phyloP scores from a whole-genome alignment of 805 yeast genomes.

The Isabelozyma heimii region DNA sequence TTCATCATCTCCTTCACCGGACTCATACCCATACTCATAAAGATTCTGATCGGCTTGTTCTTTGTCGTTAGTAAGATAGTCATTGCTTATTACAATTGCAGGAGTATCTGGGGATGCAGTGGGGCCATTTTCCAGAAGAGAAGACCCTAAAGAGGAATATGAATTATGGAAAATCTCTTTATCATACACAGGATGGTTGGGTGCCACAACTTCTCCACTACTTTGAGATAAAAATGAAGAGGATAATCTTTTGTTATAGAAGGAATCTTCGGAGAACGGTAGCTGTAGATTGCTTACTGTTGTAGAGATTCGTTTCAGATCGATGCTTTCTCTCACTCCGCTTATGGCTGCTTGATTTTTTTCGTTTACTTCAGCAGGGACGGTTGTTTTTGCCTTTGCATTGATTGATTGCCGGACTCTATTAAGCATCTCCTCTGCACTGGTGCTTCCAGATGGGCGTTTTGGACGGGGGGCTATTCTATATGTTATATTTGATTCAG shows the following conservation, averaged over 20 bases:
- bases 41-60: neutral
- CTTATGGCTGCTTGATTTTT: conserved; percentile 22
- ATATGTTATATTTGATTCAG: neutral
- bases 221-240: conserved; percentile 1
- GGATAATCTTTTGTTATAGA: neutral
- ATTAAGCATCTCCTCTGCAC: conserved; percentile 30
- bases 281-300: neutral
- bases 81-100: neutral
- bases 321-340: conserved; percentile 36
- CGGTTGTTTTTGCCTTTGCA: conserved; percentile 19
- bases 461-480: neutral
- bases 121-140: conserved; percentile 17
- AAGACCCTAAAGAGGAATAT: conserved; percentile 23
- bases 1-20: neutral
- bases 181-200: neutral
- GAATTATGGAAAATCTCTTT: conserved; percentile 14
- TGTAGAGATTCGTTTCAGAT: conserved; percentile 24
- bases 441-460: neutral
- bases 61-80: neutral
- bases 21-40: neutral
- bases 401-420: conserved; percentile 27
- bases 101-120: conserved; percentile 4
- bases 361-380: conserved; percentile 10
- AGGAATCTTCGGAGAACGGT: neutral
- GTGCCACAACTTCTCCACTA: neutral